These are phyloP conservation scores for Sutorius eximius DNA, from an alignment of 1,284 basidiomycete genomes.

Conservation along the genomic window DNA sequence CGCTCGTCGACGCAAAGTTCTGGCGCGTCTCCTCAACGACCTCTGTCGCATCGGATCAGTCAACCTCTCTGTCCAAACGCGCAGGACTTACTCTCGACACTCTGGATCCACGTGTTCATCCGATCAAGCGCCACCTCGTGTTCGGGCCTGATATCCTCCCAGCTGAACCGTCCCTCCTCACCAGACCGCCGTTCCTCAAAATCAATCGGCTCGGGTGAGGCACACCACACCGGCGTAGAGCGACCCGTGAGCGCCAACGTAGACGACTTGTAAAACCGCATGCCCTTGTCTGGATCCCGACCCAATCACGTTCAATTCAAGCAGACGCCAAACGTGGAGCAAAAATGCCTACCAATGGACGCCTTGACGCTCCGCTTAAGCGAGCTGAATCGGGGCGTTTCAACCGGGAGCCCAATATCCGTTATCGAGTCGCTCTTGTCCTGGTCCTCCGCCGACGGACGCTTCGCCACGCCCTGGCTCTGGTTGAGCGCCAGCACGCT, in stretches of 20 bases:
- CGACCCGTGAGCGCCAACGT: conserved; percentile 44
- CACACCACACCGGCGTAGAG: conserved; percentile 40
- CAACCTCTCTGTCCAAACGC: neutral
- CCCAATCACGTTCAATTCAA: neutral
- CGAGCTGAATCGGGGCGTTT: conserved; percentile 24
- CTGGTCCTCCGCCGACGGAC: conserved; percentile 4
- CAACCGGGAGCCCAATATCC: conserved; percentile 28
- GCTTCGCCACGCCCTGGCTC: conserved; percentile 12
- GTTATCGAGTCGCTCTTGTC: conserved; percentile 13
- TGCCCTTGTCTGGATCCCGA: conserved; percentile 41
- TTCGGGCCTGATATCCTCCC: conserved; percentile 36
- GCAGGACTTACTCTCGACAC: conserved; percentile 68
- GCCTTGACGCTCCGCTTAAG: conserved; percentile 67
- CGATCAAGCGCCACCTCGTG: conserved; percentile 55
- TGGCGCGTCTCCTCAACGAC: conserved; percentile 75
- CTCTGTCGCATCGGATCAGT: conserved; percentile 42
- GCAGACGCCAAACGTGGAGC: neutral
- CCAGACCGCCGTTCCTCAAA: conserved; percentile 35
- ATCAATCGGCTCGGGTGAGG: conserved; percentile 34
- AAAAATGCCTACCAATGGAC: conserved; percentile 57
- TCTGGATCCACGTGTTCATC: conserved; percentile 75
- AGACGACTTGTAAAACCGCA: conserved; percentile 53
- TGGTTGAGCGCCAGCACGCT: conserved; percentile 14
- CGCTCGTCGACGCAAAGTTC: conserved; percentile 55
- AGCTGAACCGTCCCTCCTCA: conserved; percentile 36